Conservation (phyloP, 2,329 filamentous ascomycete species). For the Trichoderma sp. region DNA sequence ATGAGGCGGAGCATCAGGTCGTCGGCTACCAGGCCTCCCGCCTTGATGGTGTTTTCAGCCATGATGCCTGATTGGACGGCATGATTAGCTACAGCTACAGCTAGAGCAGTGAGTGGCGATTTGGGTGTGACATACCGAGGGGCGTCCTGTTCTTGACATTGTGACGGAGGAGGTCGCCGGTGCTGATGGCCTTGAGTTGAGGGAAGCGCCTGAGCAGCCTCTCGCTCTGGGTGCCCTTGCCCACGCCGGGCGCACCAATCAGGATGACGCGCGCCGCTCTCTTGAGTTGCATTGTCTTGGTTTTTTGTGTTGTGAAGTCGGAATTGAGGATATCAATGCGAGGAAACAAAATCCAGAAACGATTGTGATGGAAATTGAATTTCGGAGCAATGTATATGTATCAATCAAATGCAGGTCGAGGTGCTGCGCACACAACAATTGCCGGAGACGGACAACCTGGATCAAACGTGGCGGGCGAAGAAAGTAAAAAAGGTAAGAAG, state of each 20-base stretch:
- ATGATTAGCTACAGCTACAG: neutral
- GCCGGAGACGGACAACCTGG: slow-evolving; percentile 9
- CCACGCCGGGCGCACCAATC: slow-evolving; percentile 92
- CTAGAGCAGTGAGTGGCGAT: neutral
- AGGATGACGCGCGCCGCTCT: slow-evolving; percentile 91
- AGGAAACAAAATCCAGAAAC: neutral
- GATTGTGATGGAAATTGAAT: neutral
- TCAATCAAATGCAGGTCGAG: neutral
- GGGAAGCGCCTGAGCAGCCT: slow-evolving; percentile 84
- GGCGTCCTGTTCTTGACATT: slow-evolving; percentile 90
- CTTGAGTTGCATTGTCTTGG: slow-evolving; percentile 61
- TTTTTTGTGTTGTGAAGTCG: neutral
- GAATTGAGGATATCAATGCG: neutral
- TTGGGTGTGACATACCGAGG: slow-evolving; percentile 60
- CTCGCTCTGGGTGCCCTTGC: slow-evolving; percentile 95
- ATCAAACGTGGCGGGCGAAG: neutral
- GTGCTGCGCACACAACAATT: slow-evolving; percentile 4
- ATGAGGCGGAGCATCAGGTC: slow-evolving; percentile 90
- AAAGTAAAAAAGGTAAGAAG: neutral
- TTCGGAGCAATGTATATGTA: neutral
- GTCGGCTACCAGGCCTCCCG: slow-evolving; percentile 88
- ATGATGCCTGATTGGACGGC: slow-evolving; percentile 67
- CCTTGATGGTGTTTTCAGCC: slow-evolving; percentile 85
- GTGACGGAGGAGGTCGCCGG: slow-evolving; percentile 85
- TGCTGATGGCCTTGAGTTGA: slow-evolving; percentile 87